Percentiles rank a stretch among this genome's conserved stretches.
Conservation (phyloP, 768 basidiomycete genomes). For the Trametes maxima region DNA sequence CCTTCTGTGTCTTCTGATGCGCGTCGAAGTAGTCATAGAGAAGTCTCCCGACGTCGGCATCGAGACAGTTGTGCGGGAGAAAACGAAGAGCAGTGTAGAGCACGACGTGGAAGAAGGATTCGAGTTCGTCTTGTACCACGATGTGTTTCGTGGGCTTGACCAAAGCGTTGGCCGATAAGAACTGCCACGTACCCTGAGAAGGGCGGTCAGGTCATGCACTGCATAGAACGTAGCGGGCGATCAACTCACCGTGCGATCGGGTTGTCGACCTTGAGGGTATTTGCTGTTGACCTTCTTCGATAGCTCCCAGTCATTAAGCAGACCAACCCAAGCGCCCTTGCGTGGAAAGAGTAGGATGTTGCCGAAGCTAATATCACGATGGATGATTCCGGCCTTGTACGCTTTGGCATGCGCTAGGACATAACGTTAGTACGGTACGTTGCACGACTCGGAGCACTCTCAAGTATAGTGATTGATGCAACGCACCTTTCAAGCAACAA, state of each 20-base stretch:
- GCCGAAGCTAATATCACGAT: constrained; percentile 17
- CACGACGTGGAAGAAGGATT: constrained; percentile 16
- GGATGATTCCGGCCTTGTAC: constrained; percentile 3
- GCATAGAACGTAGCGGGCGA: neutral
- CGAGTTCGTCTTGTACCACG: constrained; percentile 11
- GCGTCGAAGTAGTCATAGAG: constrained; percentile 13
- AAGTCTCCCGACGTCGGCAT: constrained; percentile 12
- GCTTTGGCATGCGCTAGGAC: constrained; percentile 4
- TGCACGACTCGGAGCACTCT: too few species aligned
- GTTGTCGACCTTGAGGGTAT: neutral
- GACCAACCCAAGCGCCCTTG: neutral
- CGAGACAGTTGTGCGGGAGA: constrained; percentile 18
- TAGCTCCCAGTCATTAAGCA: constrained; percentile 17
- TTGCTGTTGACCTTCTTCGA: neutral
- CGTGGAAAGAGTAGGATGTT: constrained; percentile 6
- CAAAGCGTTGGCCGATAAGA: constrained; percentile 1
- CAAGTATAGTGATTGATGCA: too few species aligned
- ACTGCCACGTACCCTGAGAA: constrained; percentile 15
- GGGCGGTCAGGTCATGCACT: neutral
- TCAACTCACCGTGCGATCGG: constrained; percentile 15
- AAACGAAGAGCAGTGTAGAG: constrained; percentile 16
- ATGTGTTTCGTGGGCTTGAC: neutral
- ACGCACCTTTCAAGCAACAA: neutral
- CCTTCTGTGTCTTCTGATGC: neutral
- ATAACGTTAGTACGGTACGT: neutral